These are phyloP conservation scores for Neotropicomus parvogracilis DNA, from an alignment of 1,284 basidiomycete species.

Conservation along the genomic window DNA sequence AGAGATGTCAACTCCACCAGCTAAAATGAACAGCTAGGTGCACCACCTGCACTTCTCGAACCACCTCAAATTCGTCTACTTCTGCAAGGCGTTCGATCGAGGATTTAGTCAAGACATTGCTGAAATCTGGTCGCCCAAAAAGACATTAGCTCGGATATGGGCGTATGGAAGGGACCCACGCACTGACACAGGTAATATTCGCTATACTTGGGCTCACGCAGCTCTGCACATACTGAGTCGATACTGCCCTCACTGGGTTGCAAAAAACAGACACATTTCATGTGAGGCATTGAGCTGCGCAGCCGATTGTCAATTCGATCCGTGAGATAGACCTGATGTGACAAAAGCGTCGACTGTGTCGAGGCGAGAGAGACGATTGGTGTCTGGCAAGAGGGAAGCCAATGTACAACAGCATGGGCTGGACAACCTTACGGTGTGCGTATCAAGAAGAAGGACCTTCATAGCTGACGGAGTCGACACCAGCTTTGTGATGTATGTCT, in stretches of 20 bases:
- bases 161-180: slow-evolving; percentile 48
- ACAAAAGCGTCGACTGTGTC: slow-evolving; percentile 91
- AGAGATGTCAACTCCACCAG: slow-evolving; percentile 2
- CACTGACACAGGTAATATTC: slow-evolving; percentile 97
- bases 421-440: slow-evolving; percentile 73
- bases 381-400: slow-evolving; percentile 54
- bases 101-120: slow-evolving; percentile 86
- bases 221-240: slow-evolving; percentile 78
- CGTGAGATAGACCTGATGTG: slow-evolving; percentile 96
- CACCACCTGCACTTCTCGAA: slow-evolving; percentile 89
- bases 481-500: slow-evolving; percentile 91
- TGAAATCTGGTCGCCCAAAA: slow-evolving; percentile 71
- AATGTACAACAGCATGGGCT: not conserved
- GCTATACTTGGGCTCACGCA: slow-evolving; percentile 89
- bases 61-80: slow-evolving; percentile 94
- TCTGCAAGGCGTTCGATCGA: slow-evolving; percentile 93
- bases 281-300: slow-evolving; percentile 88
- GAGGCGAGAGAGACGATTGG: slow-evolving; percentile 94
- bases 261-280: slow-evolving; percentile 95
- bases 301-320: slow-evolving; percentile 93
- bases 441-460: slow-evolving; percentile 97
- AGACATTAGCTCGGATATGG: slow-evolving; percentile 16
- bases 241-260: slow-evolving; percentile 80
- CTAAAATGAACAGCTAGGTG: not conserved
- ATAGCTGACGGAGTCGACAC: slow-evolving; percentile 84